Percentiles rank a stretch among this genome's conserved stretches.
These are phyloP conservation scores for Acidomyces sp. DNA, from an alignment of 495 filamentous ascomycete species.

Conservation along the genomic window DNA sequence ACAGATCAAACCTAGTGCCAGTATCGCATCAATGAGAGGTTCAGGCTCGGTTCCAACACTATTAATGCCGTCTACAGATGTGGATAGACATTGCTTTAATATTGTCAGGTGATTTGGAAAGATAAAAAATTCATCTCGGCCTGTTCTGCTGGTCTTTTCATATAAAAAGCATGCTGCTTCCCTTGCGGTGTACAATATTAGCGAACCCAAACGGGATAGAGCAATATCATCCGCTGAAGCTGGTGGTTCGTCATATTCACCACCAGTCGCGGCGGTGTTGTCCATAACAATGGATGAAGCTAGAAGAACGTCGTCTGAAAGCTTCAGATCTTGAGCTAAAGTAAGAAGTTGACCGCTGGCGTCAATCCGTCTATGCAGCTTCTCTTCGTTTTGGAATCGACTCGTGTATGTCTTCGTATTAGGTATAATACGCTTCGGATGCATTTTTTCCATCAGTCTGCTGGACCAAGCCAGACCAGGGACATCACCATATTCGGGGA, in stretches of 20 bases:
- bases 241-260: constrained; percentile 29
- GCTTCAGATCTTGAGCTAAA: constrained; percentile 49
- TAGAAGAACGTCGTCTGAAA: constrained; percentile 10
- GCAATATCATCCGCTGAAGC: constrained; percentile 49
- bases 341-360: constrained; percentile 67
- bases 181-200: constrained; percentile 31
- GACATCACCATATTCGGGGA: constrained; percentile 41
- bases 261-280: constrained; percentile 26
- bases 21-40: constrained; percentile 34
- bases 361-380: constrained; percentile 49
- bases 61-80: constrained; percentile 15
- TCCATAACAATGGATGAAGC: constrained; percentile 15
- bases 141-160: constrained; percentile 6
- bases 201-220: constrained; percentile 49
- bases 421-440: constrained; percentile 47
- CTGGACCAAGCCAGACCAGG: constrained; percentile 61
- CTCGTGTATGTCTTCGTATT: constrained; percentile 45
- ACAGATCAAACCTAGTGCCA: constrained; percentile 31
- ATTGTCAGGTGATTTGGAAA: constrained; percentile 32
- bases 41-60: constrained; percentile 29
- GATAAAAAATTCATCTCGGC: constrained; percentile 15
- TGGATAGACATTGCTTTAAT: constrained; percentile 26
- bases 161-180: constrained; percentile 26
- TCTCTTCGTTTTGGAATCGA: constrained; percentile 48
- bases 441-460: constrained; percentile 58